Percentiles rank a stretch among this genome's conserved stretches.
phyloP scores from a whole-genome alignment of 148 eudicot species.

The Linanthus parryae region DNA sequence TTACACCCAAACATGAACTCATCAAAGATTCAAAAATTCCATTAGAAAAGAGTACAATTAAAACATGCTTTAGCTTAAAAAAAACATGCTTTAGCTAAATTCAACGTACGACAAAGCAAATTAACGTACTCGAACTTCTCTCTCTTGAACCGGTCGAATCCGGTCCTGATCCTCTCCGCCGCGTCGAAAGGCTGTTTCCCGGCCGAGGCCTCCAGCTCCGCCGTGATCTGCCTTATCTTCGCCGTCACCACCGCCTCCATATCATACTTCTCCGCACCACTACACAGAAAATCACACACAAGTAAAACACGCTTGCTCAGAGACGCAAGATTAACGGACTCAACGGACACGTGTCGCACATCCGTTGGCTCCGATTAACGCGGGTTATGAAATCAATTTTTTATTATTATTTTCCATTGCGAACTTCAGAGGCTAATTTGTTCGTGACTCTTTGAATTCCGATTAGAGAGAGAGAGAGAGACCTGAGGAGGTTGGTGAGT shows the following conservation, averaged over 20 bases:
- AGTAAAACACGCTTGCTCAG: neutral
- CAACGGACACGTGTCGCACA: too few relatives aligned
- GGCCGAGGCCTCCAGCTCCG: conserved; percentile 40
- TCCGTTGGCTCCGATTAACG: too few relatives aligned
- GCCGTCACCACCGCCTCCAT: conserved; percentile 50
- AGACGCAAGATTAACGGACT: too few relatives aligned
- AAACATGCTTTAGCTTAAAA: neutral
- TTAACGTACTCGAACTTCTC: conserved; percentile 67
- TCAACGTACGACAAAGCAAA: neutral
- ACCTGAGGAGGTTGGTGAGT: too few relatives aligned
- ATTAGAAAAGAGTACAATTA: neutral
- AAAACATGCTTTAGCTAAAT: too few relatives aligned
- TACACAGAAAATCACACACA: neutral
- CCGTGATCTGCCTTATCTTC: conserved; percentile 60
- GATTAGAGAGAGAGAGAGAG: too few relatives aligned
- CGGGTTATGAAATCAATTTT: too few relatives aligned
- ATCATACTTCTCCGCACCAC: conserved; percentile 41
- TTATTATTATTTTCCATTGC: too few relatives aligned
- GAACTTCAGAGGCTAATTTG: too few relatives aligned
- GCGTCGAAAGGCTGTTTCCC: conserved; percentile 43
- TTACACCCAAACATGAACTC: neutral
- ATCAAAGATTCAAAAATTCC: neutral
- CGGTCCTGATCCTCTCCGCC: conserved; percentile 49
- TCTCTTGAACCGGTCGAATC: conserved; percentile 68
- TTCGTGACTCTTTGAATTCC: too few relatives aligned